Percentiles rank a stretch among this genome's conserved stretches.
Conservation (phyloP, 2,329 filamentous ascomycete genomes). For the Paecilomyces dactylethromorphus region DNA sequence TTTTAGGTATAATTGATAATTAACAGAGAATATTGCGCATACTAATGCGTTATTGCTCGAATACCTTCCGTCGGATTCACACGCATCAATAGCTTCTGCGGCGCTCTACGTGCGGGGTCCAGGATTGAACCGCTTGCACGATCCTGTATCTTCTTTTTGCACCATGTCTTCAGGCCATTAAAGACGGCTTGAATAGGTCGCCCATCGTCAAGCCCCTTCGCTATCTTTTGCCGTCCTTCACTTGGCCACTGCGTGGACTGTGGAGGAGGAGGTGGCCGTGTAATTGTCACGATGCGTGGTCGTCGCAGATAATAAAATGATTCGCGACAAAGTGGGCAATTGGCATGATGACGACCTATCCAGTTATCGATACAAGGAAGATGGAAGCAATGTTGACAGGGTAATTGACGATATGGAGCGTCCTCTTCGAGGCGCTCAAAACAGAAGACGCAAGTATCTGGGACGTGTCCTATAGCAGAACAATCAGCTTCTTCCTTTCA, state of each 20-base stretch:
- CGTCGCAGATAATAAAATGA: slow-evolving; percentile 1
- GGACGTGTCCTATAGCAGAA: not conserved
- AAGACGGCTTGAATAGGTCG: not conserved
- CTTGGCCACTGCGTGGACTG: not conserved
- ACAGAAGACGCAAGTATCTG: slow-evolving; percentile 2
- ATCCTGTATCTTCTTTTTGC: not conserved
- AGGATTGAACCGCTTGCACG: not conserved
- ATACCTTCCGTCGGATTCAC: not conserved
- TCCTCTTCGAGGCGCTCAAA: not conserved
- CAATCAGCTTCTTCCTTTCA: not conserved
- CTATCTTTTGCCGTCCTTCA: not conserved
- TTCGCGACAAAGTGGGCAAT: not conserved
- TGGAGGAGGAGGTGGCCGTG: not conserved
- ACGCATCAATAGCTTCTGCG: not conserved
- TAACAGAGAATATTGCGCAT: not conserved
- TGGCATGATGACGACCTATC: slow-evolving; percentile 1
- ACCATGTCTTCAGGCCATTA: not conserved
- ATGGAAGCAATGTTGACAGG: slow-evolving; percentile 2
- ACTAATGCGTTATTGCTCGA: not conserved
- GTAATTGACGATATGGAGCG: slow-evolving; percentile 2
- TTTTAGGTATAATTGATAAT: not conserved
- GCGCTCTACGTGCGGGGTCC: not conserved
- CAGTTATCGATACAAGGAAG: slow-evolving; percentile 2
- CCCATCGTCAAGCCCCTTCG: not conserved
- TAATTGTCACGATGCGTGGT: not conserved